These are phyloP conservation scores for Pneumocystis canis DNA, from an alignment of 1,139 yeast species.

Conservation along the genomic window DNA sequence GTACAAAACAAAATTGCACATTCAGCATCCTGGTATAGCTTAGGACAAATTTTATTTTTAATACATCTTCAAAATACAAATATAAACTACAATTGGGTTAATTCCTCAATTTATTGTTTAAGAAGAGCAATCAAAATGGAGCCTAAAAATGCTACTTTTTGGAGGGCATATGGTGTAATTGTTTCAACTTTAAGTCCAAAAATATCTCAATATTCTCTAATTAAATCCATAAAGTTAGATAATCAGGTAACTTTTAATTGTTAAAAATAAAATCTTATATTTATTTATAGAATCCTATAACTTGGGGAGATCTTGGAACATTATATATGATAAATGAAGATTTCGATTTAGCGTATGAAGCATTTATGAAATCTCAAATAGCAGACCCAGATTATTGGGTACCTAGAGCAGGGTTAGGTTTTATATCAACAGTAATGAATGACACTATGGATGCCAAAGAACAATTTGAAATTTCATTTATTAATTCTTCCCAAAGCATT, in stretches of 20 bases:
- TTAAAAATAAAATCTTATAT: not conserved
- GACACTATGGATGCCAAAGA: constrained; percentile 37
- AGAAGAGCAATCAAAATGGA: constrained; percentile 61
- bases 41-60: constrained; percentile 47
- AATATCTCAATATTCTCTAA: constrained; percentile 83
- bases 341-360: constrained; percentile 53
- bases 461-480: constrained; percentile 53
- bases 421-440: constrained; percentile 48
- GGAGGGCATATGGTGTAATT: constrained; percentile 75
- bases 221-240: constrained; percentile 41
- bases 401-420: constrained; percentile 85
- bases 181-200: constrained; percentile 45
- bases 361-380: constrained; percentile 63
- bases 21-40: constrained; percentile 51
- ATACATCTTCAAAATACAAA: constrained; percentile 29
- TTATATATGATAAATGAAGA: constrained; percentile 60
- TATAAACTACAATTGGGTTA: constrained; percentile 24
- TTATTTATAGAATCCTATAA: constrained; percentile 33
- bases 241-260: not conserved
- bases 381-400: constrained; percentile 60
- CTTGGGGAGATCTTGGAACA: constrained; percentile 76
- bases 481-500: not conserved
- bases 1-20: constrained; percentile 18
- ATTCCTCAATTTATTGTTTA: constrained; percentile 40
- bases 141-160: constrained; percentile 50